Base-by-base conservation (phyloP, 2,329 filamentous ascomycete species). In the Cladosporium sp. region DNA sequence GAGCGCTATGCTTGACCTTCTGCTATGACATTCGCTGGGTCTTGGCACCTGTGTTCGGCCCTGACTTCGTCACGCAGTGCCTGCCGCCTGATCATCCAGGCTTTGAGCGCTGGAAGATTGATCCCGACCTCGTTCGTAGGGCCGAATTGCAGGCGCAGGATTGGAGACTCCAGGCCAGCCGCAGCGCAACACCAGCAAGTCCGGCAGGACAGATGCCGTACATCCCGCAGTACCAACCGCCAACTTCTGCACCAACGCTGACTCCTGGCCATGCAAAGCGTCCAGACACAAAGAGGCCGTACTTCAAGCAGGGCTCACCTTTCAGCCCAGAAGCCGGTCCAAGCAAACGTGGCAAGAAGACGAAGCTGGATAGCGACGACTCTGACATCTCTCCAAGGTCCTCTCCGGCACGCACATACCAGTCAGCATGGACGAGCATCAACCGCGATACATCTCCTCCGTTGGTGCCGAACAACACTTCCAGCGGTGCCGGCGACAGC, bases 41-140 rank as follows among this genome's bases (percentile, higher is more conserved):
- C 0, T 77, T 99, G 56, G 94, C 94, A 8, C 94, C 94, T 4
- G 80, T 99, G 59, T 99, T 99, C 71, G 94, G 94, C 0, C 82
- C 85, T 12, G 81, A 85, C 39, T 99, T 99, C 70, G 86, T 90
- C 2, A 78, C 79, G 3, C 75, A 84, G 45, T 99, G 94, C 71
- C 75, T 87, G 13, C 79, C 75, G 1, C 84, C 85, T 1, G 78
- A 82, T n/a, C 78, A 86, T 35, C 67, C 82, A n/a, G 79, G 80
- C 13, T 90, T 85, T 70, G 62, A 40, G 20, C 63, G 64, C 24
- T 80, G 76, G 66, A 66, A 71, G 54, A 77, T 79, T 61, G 66
- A 73, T 48, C 66, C 66, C 4, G 65, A 67, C 3, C 70, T 77
- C 42, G 68, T 78, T 12, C 64, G 65, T n/a, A 64, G 53, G 70